Evolutionary conservation across 2,329 filamentous ascomycete genomes (phyloP), one percentile per base, ranked within the genome.

Genomic region (Paecilomyces sp.): DNA sequence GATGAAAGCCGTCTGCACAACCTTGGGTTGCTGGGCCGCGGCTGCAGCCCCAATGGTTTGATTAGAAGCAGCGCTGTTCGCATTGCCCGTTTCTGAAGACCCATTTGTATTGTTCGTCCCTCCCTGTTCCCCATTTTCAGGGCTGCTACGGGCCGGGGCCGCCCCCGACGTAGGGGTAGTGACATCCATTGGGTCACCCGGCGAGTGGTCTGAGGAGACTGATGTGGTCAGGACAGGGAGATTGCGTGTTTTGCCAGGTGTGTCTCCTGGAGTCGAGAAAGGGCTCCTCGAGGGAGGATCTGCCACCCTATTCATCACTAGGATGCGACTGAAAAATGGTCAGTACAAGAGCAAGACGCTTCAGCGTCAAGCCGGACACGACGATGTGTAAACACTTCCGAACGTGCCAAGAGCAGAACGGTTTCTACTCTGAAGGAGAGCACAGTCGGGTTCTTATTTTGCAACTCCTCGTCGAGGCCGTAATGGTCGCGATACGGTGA

Each of bases 1-100:
- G 65, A 99, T 97, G 71, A 99, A 99, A 24, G 94, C 94, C 11
- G 94, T 97, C 78, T 99, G 94, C 15, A 97, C 92, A 53, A 97
- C 93, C 78, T 99, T 99, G 61, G 94, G 92, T 72, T 96, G 92
- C 72, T 96, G 91, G 57, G 92, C 88, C 55, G 79, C 77, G 58
- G 76, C 74, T 70, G 77, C 80, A 70, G 79, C 79, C 9, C 75
- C 75, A 56, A 76, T 69, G 25, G 73, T 70, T 56, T 73, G 72
- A 61, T 68, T 70, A 1, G 63, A 63, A 58, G 62, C 65, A 63
- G 61, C 56, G 31, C 64, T 58, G 56, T 66, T 68, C 57, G 66
- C 55, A 57, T 65, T 68, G 53, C 66, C 66, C 55, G 63, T 60
- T 60, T 75, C 67, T 58, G 66, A 62, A 52, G 70, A 63, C 47